Conservation (phyloP, 2,329 filamentous ascomycete species). For the Rosellinia necatrix region DNA sequence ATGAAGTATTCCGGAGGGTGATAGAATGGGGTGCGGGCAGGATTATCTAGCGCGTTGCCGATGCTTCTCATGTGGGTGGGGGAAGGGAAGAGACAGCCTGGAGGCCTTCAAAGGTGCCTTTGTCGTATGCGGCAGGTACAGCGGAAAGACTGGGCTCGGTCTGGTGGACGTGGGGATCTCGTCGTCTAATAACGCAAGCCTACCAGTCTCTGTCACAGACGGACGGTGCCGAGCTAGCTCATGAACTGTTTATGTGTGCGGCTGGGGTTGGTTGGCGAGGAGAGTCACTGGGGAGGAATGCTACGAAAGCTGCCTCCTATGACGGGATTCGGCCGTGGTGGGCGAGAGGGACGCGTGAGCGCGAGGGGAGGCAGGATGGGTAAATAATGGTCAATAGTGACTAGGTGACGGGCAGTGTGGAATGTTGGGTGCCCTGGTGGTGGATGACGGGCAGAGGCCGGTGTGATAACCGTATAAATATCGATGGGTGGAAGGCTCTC, state of each 20-base stretch:
- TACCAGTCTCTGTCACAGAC: slow-evolving; percentile 1
- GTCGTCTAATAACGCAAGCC: background rate
- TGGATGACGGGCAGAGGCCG: too few relatives aligned
- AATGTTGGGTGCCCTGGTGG: too few relatives aligned
- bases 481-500: too few relatives aligned
- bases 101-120: background rate
- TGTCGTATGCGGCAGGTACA: too few relatives aligned
- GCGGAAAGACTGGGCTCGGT: too few relatives aligned
- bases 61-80: background rate
- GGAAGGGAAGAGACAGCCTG: background rate
- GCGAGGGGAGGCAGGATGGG: background rate
- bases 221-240: background rate
- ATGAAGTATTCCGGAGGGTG: background rate
- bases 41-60: background rate
- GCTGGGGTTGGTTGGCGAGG: too few relatives aligned
- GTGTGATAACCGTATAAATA: too few relatives aligned
- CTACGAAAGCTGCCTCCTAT: slow-evolving; percentile 1
- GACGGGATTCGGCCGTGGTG: background rate
- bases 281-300: background rate
- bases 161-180: too few relatives aligned
- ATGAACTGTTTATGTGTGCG: background rate
- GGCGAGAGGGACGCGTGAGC: background rate
- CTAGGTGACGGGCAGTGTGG: too few relatives aligned
- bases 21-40: background rate
- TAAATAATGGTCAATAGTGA: slow-evolving; percentile 8